Percentiles rank a stretch among this genome's conserved stretches.
phyloP scores from a whole-genome alignment of 2,329 filamentous ascomycete genomes.

The Neocucurbitaria cava region DNA sequence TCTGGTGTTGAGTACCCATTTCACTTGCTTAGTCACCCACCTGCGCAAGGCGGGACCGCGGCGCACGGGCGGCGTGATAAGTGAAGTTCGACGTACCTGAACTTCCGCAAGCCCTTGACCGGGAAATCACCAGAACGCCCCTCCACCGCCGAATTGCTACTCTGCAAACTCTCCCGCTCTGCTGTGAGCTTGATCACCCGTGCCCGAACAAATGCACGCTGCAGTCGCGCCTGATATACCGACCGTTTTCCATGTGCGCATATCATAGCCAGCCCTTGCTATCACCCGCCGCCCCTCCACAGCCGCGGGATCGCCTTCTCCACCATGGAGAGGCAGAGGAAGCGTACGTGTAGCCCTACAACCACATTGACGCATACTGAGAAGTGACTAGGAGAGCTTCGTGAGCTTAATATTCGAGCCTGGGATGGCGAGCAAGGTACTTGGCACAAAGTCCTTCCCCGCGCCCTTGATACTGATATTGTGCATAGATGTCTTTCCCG shows the following conservation, averaged over 20 bases:
- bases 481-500: constrained; percentile 73
- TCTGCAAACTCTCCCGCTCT: constrained; percentile 24
- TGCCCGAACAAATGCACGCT: constrained; percentile 44
- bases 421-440: constrained; percentile 90
- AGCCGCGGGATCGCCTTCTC: constrained; percentile 35
- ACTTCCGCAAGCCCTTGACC: constrained; percentile 23
- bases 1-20: constrained; percentile 2
- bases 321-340: constrained; percentile 59
- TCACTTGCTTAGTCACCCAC: constrained; percentile 15
- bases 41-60: constrained; percentile 15
- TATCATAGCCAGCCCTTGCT: constrained; percentile 42
- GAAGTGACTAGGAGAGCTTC: constrained; percentile 75
- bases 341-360: constrained; percentile 45
- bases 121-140: constrained; percentile 6
- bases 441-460: constrained; percentile 21
- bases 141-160: constrained; percentile 19
- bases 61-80: constrained; percentile 24
- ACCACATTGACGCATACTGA: constrained; percentile 16
- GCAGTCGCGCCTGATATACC: constrained; percentile 42
- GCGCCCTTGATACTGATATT: constrained; percentile 25
- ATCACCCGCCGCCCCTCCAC: constrained; percentile 44
- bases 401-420: constrained; percentile 82
- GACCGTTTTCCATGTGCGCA: constrained; percentile 44
- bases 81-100: constrained; percentile 27
- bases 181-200: constrained; percentile 27